These are phyloP conservation scores for Knoxdaviesia capensis DNA, from an alignment of 2,329 filamentous ascomycete genomes.

Conservation along the genomic window DNA sequence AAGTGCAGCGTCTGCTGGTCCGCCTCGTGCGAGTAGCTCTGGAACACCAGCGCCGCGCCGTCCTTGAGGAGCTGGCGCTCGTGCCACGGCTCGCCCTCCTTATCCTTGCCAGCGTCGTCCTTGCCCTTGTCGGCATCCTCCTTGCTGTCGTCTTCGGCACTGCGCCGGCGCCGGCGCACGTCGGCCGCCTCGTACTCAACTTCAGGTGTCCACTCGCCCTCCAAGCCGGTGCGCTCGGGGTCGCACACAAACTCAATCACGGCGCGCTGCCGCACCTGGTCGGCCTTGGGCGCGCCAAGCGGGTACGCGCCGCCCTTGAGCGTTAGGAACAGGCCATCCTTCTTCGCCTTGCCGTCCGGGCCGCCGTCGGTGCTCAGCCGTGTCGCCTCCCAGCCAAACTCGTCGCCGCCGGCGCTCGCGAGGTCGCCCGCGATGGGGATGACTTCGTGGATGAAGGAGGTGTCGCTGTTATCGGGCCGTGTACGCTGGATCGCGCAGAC, in stretches of 20 bases:
- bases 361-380: constrained; percentile 46
- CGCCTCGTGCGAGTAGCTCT: constrained; percentile 45
- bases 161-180: constrained; percentile 9
- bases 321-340: constrained; percentile 52
- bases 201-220: constrained; percentile 41
- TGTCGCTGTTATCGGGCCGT: constrained; percentile 25
- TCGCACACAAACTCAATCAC: constrained; percentile 79
- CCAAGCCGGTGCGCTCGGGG: constrained; percentile 46
- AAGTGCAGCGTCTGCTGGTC: constrained; percentile 46
- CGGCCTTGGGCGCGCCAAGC: constrained; percentile 26
- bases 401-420: constrained; percentile 30
- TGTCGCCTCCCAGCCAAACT: constrained; percentile 44
- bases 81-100: constrained; percentile 24
- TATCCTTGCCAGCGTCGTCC: constrained; percentile 16
- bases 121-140: constrained; percentile 10
- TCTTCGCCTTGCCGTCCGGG: constrained; percentile 32
- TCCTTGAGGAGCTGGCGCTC: constrained; percentile 33
- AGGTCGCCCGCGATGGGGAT: constrained; percentile 61
- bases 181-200: constrained; percentile 29
- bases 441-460: constrained; percentile 30
- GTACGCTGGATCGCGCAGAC: constrained; percentile 57
- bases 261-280: constrained; percentile 44
- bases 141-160: constrained; percentile 12
- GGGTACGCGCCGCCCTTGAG: constrained; percentile 39
- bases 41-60: constrained; percentile 49